Conservation (phyloP, 108 stramenopile genomes). For the Nitzschia sp. region DNA sequence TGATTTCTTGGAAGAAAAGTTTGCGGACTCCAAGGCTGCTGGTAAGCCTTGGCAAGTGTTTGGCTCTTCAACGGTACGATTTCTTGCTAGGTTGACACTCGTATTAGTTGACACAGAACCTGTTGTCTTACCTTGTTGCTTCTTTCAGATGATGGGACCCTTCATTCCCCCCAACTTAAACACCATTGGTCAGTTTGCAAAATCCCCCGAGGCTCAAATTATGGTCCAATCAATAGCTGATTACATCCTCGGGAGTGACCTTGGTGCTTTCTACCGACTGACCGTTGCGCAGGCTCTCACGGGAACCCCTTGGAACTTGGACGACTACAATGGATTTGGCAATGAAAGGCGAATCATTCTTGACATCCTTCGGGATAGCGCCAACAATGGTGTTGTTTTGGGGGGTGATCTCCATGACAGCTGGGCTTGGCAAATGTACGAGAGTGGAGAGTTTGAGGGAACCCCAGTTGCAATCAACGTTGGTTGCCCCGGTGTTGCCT, state of each 20-base stretch:
- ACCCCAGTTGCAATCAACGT: conserved; percentile 25
- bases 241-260: not conserved
- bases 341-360: conserved; percentile 25
- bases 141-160: conserved; percentile 14
- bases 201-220: not conserved
- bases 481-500: conserved; percentile 26
- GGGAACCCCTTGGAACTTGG: conserved; percentile 20
- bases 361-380: conserved; percentile 10
- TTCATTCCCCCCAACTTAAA: not conserved
- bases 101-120: no score
- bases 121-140: no score
- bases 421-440: conserved; percentile 25
- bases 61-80: not conserved
- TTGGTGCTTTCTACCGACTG: not conserved
- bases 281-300: not conserved
- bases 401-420: conserved; percentile 33
- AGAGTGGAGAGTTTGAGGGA: conserved; percentile 16
- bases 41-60: conserved; percentile 40
- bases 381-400: conserved; percentile 31
- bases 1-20: conserved; percentile 1
- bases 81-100: no score
- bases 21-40: conserved; percentile 26
- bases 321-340: conserved; percentile 23
- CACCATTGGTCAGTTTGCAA: not conserved
- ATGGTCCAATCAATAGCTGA: conserved; percentile 4